Conservation (phyloP, 2,329 filamentous ascomycete genomes). For the Cordyceps tenuipes region DNA sequence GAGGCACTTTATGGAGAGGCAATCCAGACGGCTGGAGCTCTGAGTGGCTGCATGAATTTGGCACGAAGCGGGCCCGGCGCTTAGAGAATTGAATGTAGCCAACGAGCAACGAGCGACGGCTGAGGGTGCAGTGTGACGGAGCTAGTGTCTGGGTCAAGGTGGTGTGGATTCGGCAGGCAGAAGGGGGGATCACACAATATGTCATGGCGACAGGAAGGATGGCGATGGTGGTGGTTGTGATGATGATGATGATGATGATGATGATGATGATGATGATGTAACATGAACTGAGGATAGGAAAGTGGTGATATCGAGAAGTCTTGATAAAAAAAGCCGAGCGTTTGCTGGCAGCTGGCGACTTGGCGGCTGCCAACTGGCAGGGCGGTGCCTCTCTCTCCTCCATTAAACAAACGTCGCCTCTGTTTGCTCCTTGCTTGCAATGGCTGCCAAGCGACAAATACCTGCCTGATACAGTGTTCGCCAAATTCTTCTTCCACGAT, state of each 20-base stretch:
- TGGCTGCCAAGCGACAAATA: no score
- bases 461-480: not conserved
- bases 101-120: constrained; percentile 12
- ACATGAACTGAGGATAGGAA: not conserved
- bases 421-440: no score
- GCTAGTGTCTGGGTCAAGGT: constrained; percentile 8
- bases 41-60: constrained; percentile 23
- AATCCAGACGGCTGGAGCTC: constrained; percentile 12
- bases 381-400: not conserved
- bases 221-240: not conserved
- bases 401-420: no score
- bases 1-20: constrained; percentile 18
- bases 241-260: not conserved
- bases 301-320: not conserved
- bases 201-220: not conserved
- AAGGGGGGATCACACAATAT: not conserved
- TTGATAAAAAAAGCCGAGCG: not conserved
- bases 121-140: constrained; percentile 10
- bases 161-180: not conserved
- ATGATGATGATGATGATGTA: not conserved
- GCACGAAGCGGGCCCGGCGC: constrained; percentile 19
- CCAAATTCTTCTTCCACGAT: not conserved
- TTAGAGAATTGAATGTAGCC: constrained; percentile 15
- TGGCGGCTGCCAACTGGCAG: not conserved
- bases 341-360: not conserved